Percentiles rank a stretch among this genome's conserved stretches.
phyloP scores from a whole-genome alignment of 257 asterid genomes.

The Fraxinus americana region DNA sequence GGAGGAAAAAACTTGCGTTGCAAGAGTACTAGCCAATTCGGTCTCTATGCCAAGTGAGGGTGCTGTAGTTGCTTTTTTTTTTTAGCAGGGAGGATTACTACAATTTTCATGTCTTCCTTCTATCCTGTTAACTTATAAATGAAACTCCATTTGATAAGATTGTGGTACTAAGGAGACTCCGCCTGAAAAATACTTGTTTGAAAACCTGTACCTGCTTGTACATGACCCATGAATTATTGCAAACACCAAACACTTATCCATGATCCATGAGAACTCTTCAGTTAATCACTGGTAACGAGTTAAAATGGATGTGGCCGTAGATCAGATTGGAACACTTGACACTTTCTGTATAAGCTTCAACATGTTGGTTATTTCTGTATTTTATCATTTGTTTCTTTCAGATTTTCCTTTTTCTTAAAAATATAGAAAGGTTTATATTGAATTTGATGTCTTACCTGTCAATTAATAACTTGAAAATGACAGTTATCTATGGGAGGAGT shows the following conservation, averaged over 20 bases:
- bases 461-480: constrained; percentile 28
- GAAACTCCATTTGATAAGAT: not conserved
- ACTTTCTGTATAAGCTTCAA: not conserved
- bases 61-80: not conserved
- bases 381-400: not conserved
- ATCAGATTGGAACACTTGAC: not conserved
- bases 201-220: not conserved
- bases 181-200: constrained; percentile 7
- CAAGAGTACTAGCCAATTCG: not conserved
- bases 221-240: not conserved
- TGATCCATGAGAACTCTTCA: not conserved
- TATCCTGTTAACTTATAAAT: not conserved
- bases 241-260: not conserved
- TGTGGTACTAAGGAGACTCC: not conserved
- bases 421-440: constrained; percentile 17
- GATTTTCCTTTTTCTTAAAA: constrained; percentile 18
- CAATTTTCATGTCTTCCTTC: constrained; percentile 4
- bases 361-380: not conserved
- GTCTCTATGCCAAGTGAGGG: constrained; percentile 4
- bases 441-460: constrained; percentile 20
- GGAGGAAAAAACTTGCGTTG: constrained; percentile 7
- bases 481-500: constrained; percentile 97
- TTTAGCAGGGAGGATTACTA: constrained; percentile 11
- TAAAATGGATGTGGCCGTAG: constrained; percentile 5
- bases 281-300: constrained; percentile 16